These are phyloP conservation scores for Cyclostephanos tholiformis DNA, from an alignment of 108 stramenopile genomes.

Conservation along the genomic window DNA sequence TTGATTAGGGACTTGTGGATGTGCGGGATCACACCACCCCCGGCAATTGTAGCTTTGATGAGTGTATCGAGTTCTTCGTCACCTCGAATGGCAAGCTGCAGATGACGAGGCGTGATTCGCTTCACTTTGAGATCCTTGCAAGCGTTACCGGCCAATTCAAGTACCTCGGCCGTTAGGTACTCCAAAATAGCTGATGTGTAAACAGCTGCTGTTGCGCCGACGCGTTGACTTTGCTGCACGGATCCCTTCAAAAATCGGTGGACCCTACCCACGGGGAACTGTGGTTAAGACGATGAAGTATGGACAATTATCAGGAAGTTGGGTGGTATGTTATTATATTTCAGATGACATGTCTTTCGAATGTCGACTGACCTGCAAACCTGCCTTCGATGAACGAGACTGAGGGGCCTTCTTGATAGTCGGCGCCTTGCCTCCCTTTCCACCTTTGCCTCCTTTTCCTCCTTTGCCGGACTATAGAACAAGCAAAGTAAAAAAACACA, in stretches of 20 bases:
- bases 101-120: conserved; percentile 94
- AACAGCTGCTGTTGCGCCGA: conserved; percentile 94
- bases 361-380: conserved; percentile 69
- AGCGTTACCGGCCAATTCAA: conserved; percentile 96
- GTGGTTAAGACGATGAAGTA: conserved; percentile 99
- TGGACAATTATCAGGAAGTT: conserved; percentile 99
- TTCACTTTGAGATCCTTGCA: conserved; percentile 97
- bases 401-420: conserved; percentile 98
- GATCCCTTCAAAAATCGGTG: conserved; percentile 85
- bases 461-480: conserved; percentile 86
- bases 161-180: conserved; percentile 93
- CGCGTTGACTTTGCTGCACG: conserved; percentile 60
- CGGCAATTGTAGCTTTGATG: conserved; percentile 93
- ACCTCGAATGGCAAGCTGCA: conserved; percentile 93
- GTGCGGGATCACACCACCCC: conserved; percentile 97
- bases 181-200: conserved; percentile 96
- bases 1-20: conserved; percentile 67
- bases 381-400: conserved; percentile 97
- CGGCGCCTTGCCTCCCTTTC: conserved; percentile 99
- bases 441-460: conserved; percentile 98
- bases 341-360: conserved; percentile 29
- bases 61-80: conserved; percentile 96
- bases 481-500: neutral
- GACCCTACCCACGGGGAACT: conserved; percentile 97
- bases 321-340: conserved; percentile 87